phyloP scores from a whole-genome alignment of 202 grass and related monocot genomes.

The Zoysia matrella region DNA sequence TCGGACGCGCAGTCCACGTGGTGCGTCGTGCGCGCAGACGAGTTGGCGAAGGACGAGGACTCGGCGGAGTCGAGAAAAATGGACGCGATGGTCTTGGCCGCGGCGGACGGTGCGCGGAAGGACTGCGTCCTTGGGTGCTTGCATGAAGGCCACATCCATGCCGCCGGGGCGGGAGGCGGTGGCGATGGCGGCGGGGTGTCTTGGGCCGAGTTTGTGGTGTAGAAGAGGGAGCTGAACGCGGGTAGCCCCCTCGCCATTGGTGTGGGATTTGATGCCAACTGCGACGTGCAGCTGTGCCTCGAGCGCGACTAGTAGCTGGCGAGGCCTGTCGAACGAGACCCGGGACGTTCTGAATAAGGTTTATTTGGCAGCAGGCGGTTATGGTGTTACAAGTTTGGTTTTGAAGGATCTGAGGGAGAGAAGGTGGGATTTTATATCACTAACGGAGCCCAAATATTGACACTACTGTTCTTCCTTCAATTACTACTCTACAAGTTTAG shows the following conservation, averaged over 20 bases:
- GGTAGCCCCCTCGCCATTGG: conserved; percentile 62
- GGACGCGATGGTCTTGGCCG: too few relatives aligned
- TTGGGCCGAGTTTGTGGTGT: conserved; percentile 39
- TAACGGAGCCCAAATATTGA: too few relatives aligned
- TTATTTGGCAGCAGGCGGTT: conserved; percentile 22
- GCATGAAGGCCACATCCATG: conserved; percentile 81
- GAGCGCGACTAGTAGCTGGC: too few relatives aligned
- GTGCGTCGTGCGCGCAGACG: conserved; percentile 37
- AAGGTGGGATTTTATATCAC: background rate
- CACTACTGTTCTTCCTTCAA: too few relatives aligned
- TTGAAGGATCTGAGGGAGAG: conserved; percentile 30
- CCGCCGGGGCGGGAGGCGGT: conserved; percentile 21
- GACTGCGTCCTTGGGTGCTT: too few relatives aligned
- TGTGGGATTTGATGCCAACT: conserved; percentile 27
- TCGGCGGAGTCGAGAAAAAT: too few relatives aligned
- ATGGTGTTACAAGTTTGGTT: conserved; percentile 2
- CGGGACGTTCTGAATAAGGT: background rate
- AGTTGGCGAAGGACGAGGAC: conserved; percentile 52
- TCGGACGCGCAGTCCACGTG: conserved; percentile 41
- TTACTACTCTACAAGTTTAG: too few relatives aligned
- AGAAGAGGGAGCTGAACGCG: conserved; percentile 52
- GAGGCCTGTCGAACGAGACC: too few relatives aligned
- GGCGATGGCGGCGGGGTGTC: background rate
- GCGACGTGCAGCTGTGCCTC: background rate
- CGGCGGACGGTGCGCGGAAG: too few relatives aligned